Base-by-base conservation (phyloP, 306 rosid species). In the Casuarina equisetifolia region DNA sequence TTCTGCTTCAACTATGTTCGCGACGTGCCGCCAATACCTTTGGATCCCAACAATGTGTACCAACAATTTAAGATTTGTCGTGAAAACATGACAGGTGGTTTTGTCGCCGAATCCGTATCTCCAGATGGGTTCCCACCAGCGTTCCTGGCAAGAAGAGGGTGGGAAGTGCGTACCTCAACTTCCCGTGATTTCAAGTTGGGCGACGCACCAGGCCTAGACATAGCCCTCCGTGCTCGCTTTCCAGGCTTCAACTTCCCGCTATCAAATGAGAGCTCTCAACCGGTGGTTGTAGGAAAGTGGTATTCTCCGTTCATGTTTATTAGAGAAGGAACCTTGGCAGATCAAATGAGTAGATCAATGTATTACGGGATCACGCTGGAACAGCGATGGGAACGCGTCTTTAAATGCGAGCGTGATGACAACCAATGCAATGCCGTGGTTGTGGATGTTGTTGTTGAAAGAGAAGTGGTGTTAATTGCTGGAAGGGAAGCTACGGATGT, bases 241-340 rank as follows among this genome's bases (percentile, higher is more conserved):
- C 92, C 93, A 0, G 73, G 78, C 2, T 77, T 93, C 71, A 36
- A 80, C 36, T 78, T 79, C 66, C 48, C 90, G 11, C 2, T 83
- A 11, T 73, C 54, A 0, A 19, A 53, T 7, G 46, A 0, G 4
- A 73, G 66, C 49, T 84, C 91, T 9, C 79, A 82, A n/a, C n/a
- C 77, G 32, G 76, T 86, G 61, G 80, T 51, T 70, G 89, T 93
- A n/a, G 98, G 97, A 16, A 91, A 85, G 72, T 91, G 97, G 95
- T 85, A 93, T 38, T 74, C 87, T 62, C 98, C 97, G 76, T 89
- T 91, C 43, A 76, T 88, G 80, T 91, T 91, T 59, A 25, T 93
- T 64, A 87, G 79, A 82, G 98, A 89, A 67, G 84, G 91, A 70
- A 81, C 85, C 54, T 38, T 86, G 76, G 85, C 67, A 67, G 81